Evolutionary conservation across 371 early-diverging fungal genomes (phyloP), one percentile per base, ranked within the genome.

Genomic region (Dinochytrium kinnereticum): DNA sequence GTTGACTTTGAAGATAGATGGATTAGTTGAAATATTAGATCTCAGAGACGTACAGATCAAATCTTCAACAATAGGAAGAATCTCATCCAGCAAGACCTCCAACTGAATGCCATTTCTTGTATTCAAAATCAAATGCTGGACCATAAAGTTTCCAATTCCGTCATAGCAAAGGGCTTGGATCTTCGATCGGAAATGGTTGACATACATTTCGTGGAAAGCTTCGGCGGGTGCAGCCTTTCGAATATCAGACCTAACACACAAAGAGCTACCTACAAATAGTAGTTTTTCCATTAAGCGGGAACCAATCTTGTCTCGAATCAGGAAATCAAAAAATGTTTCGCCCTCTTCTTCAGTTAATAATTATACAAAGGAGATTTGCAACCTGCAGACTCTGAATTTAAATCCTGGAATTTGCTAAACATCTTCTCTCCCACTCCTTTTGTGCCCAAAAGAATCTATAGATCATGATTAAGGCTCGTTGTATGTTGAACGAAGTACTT

Each of bases 81-180:
- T 73, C 57, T 90, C 90, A 1, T 84, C 83, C 26, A 91, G 79
- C 79, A 94, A 85, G 55, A 85, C 80, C 34, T 83, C 80, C 0
- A 93, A 78, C 76, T 93, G 93, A 1, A 82, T 78, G 3, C 80
- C 78, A 44, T 81, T 89, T 59, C 89, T 86, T 37, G 86, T 90
- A 61, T 88, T 79, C 30, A 83, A 80, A 40, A 94, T 83, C 73
- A 93, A 76, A 37, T 88, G 81, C 82, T 95, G 95, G 30, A 95
- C 88, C 1, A 93, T 93, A 86, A 92, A 94, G 77, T 95, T 95
- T 74, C 91, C 87, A n/a, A 90, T 84, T 13, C 34, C 19, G 87
- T 75, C 68, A 31, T 24, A 30, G 67, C 90, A 89, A 66, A 92
- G 87, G 70, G 88, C 85, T 55, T 81, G 80, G 7, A 94, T 73